Conservation (phyloP, 169 alveolate species). For the Plasmodium knowlesi region DNA sequence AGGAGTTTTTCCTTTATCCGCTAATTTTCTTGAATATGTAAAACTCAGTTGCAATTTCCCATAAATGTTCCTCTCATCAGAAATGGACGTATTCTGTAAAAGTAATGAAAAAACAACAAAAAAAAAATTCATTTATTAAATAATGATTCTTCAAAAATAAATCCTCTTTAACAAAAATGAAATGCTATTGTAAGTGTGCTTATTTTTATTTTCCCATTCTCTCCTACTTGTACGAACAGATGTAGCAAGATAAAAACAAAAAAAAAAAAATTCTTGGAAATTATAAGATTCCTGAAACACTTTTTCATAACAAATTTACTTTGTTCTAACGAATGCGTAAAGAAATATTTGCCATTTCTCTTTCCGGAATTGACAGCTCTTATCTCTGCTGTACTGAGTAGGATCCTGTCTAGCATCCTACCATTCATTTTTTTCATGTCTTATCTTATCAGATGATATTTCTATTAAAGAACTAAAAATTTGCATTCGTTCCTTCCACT, state of each 20-base stretch:
- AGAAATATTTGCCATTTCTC: background rate
- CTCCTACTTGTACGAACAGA: constrained; percentile 8
- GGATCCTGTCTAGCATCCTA: background rate
- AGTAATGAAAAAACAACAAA: background rate
- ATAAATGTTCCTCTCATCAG: background rate
- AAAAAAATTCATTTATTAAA: background rate
- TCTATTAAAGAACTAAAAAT: background rate
- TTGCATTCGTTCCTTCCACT: background rate
- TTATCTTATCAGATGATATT: background rate
- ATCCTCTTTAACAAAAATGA: background rate
- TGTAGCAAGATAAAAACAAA: constrained; percentile 1
- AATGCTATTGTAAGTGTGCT: background rate
- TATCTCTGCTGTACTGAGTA: background rate
- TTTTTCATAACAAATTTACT: background rate
- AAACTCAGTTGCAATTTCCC: background rate
- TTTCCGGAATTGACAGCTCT: background rate
- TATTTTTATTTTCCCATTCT: background rate
- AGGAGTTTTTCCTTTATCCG: background rate
- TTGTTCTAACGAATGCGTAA: background rate
- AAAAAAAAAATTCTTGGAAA: background rate
- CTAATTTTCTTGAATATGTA: background rate
- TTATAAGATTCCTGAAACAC: constrained; percentile 2
- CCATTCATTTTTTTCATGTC: background rate
- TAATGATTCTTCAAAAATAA: background rate
- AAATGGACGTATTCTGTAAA: background rate